A percentile compares a stretch with the other conserved stretches of the same genome.
These are phyloP conservation scores for Mollisia scopiformis DNA, from an alignment of 2,329 filamentous ascomycete genomes.

Conservation along the genomic window DNA sequence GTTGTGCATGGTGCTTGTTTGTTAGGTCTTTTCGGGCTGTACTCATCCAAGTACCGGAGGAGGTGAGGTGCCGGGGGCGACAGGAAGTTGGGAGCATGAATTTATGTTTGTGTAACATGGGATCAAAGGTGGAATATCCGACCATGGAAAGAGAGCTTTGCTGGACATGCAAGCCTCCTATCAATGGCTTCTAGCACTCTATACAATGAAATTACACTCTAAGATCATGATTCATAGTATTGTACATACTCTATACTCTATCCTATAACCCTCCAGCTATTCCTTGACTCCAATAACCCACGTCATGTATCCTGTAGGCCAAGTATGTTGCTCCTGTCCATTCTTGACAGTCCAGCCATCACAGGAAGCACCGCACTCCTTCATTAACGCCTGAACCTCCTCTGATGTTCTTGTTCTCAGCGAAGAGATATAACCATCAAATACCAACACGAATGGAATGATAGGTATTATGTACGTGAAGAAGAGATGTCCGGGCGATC, in stretches of 20 bases:
- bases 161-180: not conserved
- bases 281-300: conserved; percentile 46
- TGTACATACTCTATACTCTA: not conserved
- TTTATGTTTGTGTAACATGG: not conserved
- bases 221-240: not conserved
- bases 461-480: conserved; percentile 70
- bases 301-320: conserved; percentile 49
- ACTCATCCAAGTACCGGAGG: not conserved
- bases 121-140: too few species aligned
- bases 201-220: not conserved
- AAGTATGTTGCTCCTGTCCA: conserved; percentile 47
- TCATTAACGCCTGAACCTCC: conserved; percentile 65
- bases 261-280: not conserved
- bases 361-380: conserved; percentile 49
- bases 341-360: conserved; percentile 46
- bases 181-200: not conserved
- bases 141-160: too few species aligned
- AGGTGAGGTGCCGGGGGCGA: not conserved
- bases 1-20: conserved; percentile 24
- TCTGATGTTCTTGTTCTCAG: conserved; percentile 67
- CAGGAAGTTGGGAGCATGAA: not conserved
- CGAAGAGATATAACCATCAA: conserved; percentile 70
- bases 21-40: conserved; percentile 4
- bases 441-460: conserved; percentile 67
- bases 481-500: conserved; percentile 49